Conservation (phyloP, 2,329 filamentous ascomycete genomes). For the Niveomyces coronatus region DNA sequence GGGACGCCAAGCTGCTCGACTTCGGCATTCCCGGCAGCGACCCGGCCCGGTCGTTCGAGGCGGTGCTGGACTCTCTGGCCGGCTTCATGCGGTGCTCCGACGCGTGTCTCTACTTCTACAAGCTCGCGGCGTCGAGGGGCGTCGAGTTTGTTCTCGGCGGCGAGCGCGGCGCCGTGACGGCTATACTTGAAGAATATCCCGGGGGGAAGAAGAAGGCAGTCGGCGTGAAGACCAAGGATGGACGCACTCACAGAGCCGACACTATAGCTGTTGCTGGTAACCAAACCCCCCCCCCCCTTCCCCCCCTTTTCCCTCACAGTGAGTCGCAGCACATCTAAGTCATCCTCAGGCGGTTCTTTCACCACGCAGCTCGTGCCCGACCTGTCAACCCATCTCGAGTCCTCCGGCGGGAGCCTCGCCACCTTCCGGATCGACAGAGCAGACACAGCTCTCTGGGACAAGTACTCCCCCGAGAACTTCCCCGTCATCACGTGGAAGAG, state of each 20-base stretch:
- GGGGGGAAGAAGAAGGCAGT: conserved; percentile 11
- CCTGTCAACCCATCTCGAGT: conserved; percentile 20
- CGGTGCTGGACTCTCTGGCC: conserved; percentile 16
- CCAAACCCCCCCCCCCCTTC: too few species aligned
- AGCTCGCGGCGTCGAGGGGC: conserved; percentile 15
- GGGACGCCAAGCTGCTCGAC: conserved; percentile 15
- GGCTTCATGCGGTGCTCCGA: conserved; percentile 16
- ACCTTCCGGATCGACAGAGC: conserved; percentile 18
- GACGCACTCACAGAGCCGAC: conserved; percentile 13
- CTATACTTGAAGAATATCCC: conserved; percentile 13
- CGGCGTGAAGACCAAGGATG: conserved; percentile 15
- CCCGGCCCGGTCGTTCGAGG: conserved; percentile 12
- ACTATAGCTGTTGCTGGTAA: conserved; percentile 18
- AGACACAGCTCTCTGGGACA: conserved; percentile 19
- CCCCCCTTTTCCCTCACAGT: too few species aligned
- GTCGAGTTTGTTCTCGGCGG: conserved; percentile 18
- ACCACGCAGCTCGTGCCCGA: conserved; percentile 21
- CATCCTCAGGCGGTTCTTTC: conserved; percentile 20
- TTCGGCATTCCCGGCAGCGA: conserved; percentile 14
- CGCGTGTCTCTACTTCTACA: conserved; percentile 14
- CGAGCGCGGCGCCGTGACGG: conserved; percentile 15
- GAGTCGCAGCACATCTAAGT: too few species aligned
- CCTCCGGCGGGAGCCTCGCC: conserved; percentile 19
- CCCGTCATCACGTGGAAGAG: conserved; percentile 24
- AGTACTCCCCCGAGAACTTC: conserved; percentile 22